Evolutionary conservation across 2,329 filamentous ascomycete genomes (phyloP).

Genomic region (Colletotrichum tropicicola): DNA sequence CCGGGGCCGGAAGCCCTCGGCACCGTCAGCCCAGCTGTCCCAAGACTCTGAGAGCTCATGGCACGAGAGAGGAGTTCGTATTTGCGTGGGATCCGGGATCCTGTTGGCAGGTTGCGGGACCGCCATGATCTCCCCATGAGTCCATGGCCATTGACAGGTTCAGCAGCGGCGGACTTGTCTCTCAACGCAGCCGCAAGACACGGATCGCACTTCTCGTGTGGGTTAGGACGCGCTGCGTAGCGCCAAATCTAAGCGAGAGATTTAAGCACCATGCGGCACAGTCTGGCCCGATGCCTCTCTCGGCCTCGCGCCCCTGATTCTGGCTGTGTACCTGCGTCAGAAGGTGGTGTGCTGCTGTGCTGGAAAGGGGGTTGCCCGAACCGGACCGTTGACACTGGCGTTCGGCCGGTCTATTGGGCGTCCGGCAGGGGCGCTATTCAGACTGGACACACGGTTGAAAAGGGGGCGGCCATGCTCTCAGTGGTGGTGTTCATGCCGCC

Average conservation of each 20-base stretch:
- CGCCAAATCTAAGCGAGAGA: slow-evolving; percentile 4
- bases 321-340: background rate
- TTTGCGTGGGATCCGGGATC: background rate
- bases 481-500: background rate
- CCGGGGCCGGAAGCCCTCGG: slow-evolving; percentile 4
- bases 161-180: too few relatives aligned
- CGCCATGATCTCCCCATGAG: too few relatives aligned
- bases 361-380: slow-evolving; percentile 2
- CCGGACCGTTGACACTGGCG: background rate
- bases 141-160: too few relatives aligned
- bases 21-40: slow-evolving; percentile 5
- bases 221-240: too few relatives aligned
- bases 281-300: background rate
- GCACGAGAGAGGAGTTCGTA: slow-evolving; percentile 3
- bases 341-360: background rate
- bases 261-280: slow-evolving; percentile 11
- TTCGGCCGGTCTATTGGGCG: background rate
- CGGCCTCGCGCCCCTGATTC: background rate
- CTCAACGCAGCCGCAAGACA: background rate
- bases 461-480: background rate
- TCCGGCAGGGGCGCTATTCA: slow-evolving; percentile 13
- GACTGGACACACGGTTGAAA: too few relatives aligned
- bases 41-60: too few relatives aligned
- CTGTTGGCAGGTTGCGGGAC: too few relatives aligned
- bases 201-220: background rate